phyloP scores from a whole-genome alignment of 768 basidiomycete genomes.

The Russula olivacea region DNA sequence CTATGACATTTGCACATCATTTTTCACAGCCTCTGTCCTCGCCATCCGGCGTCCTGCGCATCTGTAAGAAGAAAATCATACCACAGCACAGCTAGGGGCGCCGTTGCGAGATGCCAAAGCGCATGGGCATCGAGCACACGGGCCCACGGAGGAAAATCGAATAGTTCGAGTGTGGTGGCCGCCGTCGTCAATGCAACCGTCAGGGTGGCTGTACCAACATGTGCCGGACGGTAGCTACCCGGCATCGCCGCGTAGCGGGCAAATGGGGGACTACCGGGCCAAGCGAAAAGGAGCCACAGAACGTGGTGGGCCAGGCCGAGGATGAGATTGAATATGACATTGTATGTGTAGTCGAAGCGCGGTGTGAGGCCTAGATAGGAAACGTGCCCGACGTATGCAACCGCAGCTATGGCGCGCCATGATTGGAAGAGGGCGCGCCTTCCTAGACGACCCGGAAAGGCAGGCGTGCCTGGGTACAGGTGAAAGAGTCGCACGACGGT shows the following conservation, averaged over 20 bases:
- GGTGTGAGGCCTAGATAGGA: slow-evolving; percentile 70
- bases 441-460: slow-evolving; percentile 18
- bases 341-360: slow-evolving; percentile 91
- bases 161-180: slow-evolving; percentile 75
- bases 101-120: slow-evolving; percentile 87
- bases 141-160: slow-evolving; percentile 83
- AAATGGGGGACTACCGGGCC: slow-evolving; percentile 43
- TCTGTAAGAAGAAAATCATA: slow-evolving; percentile 80
- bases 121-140: slow-evolving; percentile 84
- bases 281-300: slow-evolving; percentile 73
- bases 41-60: slow-evolving; percentile 65
- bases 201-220: slow-evolving; percentile 47
- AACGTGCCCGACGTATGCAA: slow-evolving; percentile 63
- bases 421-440: slow-evolving; percentile 21
- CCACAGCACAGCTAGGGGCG: slow-evolving; percentile 72
- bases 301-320: slow-evolving; percentile 75
- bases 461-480: slow-evolving; percentile 46
- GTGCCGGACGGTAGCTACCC: slow-evolving; percentile 52
- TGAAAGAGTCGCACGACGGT: slow-evolving; percentile 72
- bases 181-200: slow-evolving; percentile 67
- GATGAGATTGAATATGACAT: slow-evolving; percentile 76
- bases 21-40: slow-evolving; percentile 33
- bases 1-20: background rate
- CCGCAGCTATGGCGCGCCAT: slow-evolving; percentile 50
- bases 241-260: slow-evolving; percentile 49